A percentile compares a stretch with the other conserved stretches of the same genome.
These are phyloP conservation scores for Leccinum uliginosum DNA, from an alignment of 768 basidiomycete genomes.

Conservation along the genomic window DNA sequence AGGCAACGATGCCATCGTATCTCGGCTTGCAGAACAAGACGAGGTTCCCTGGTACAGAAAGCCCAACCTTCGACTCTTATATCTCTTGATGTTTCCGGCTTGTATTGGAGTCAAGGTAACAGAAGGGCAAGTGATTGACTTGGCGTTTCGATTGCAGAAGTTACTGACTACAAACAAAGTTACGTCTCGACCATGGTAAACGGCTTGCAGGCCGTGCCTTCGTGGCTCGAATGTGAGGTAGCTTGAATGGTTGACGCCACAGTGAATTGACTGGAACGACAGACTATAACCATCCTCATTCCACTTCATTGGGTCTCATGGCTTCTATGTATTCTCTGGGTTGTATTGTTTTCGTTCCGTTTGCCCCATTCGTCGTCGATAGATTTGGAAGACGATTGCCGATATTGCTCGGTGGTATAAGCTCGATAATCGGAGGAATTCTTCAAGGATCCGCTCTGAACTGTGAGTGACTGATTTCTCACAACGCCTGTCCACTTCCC, in stretches of 20 bases:
- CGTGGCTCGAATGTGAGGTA: not conserved
- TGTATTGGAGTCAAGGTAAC: conserved; percentile 21
- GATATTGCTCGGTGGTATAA: not conserved
- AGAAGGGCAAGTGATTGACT: conserved; percentile 5
- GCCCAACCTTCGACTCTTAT: conserved; percentile 51
- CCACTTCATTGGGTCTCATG: not conserved
- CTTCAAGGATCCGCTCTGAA: not conserved
- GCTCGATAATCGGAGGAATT: not conserved
- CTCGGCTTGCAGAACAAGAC: conserved; percentile 36
- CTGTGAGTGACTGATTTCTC: not conserved
- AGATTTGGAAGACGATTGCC: not conserved
- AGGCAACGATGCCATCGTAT: conserved; percentile 11
- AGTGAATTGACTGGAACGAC: not conserved
- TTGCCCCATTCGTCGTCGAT: not conserved
- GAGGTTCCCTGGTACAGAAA: conserved; percentile 59
- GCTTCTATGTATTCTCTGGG: not conserved
- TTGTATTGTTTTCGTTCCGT: not conserved
- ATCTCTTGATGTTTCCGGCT: conserved; percentile 50
- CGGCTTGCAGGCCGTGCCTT: not conserved
- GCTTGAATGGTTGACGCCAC: not conserved
- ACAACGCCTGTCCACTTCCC: not conserved
- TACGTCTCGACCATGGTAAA: not conserved
- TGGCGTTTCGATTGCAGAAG: not conserved
- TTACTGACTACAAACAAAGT: not conserved
- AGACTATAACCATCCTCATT: not conserved